A percentile compares a stretch with the other conserved stretches of the same genome.
Conservation (phyloP, 768 basidiomycete genomes). For the Termitomyces sp. region DNA sequence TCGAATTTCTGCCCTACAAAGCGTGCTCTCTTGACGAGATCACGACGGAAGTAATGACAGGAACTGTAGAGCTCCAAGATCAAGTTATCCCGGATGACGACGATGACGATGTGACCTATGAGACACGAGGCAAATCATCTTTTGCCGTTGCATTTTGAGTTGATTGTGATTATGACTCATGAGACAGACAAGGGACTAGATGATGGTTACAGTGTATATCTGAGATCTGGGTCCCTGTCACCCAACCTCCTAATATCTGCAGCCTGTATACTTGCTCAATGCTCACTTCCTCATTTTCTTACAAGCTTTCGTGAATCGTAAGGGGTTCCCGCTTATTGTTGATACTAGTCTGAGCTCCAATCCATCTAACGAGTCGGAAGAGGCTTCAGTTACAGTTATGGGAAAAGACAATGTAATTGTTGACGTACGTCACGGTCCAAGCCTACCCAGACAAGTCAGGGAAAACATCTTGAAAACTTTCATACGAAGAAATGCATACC, state of each 20-base stretch:
- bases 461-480: not conserved
- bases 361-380: conserved; percentile 37
- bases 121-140: conserved; percentile 69
- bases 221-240: conserved; percentile 61
- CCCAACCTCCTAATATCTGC: conserved; percentile 44
- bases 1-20: too few species aligned
- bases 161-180: too few species aligned
- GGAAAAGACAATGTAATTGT: not conserved
- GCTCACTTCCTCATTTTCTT: conserved; percentile 27
- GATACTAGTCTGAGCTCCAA: conserved; percentile 55
- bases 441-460: conserved; percentile 32
- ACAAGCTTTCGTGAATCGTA: conserved; percentile 21
- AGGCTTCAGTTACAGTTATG: not conserved
- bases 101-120: conserved; percentile 63
- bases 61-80: conserved; percentile 72
- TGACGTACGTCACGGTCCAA: conserved; percentile 59
- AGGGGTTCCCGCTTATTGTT: conserved; percentile 48
- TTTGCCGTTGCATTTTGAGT: too few species aligned
- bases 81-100: conserved; percentile 76
- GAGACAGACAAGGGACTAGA: too few species aligned
- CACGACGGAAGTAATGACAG: conserved; percentile 58
- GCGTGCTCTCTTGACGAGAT: too few species aligned
- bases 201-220: conserved; percentile 38
- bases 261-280: conserved; percentile 30
- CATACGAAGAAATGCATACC: conserved; percentile 34